A percentile compares a stretch with the other conserved stretches of the same genome.
Evolutionary conservation across 2,329 filamentous ascomycete species (phyloP).

Genomic region (Arachnopeziza araneosa): DNA sequence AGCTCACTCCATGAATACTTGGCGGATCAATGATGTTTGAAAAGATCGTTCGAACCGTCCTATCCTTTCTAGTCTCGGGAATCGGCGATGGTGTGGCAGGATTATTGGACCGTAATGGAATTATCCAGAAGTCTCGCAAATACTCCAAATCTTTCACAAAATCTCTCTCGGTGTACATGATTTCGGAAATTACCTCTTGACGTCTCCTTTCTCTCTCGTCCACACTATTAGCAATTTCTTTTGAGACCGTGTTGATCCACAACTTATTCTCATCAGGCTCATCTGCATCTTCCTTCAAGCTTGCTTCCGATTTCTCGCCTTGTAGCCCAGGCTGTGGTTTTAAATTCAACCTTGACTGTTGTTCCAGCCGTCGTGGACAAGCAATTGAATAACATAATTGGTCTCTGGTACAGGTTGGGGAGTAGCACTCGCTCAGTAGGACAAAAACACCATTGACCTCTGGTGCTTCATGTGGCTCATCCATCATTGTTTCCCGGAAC

Average conservation of each 20-base stretch:
- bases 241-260: slow-evolving; percentile 98
- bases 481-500: slow-evolving; percentile 87
- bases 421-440: slow-evolving; percentile 93
- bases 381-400: slow-evolving; percentile 97
- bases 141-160: slow-evolving; percentile 99
- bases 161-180: slow-evolving; percentile 97
- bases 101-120: slow-evolving; percentile 72
- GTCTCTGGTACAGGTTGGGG: slow-evolving; percentile 91
- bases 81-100: slow-evolving; percentile 68
- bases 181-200: slow-evolving; percentile 95
- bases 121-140: slow-evolving; percentile 96
- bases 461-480: slow-evolving; percentile 66
- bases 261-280: slow-evolving; percentile 94
- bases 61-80: slow-evolving; percentile 78
- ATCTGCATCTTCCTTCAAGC: slow-evolving; percentile 72
- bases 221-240: slow-evolving; percentile 87
- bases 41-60: slow-evolving; percentile 91
- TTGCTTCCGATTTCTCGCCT: slow-evolving; percentile 61
- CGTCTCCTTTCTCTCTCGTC: slow-evolving; percentile 92
- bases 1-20: slow-evolving; percentile 83
- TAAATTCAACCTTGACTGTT: slow-evolving; percentile 89
- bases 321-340: slow-evolving; percentile 81
- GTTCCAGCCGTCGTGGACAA: slow-evolving; percentile 86
- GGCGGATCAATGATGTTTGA: slow-evolving; percentile 84
- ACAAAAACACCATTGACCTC: slow-evolving; percentile 94